Conservation (phyloP, 2,329 filamentous ascomycete species). For the Colletotrichum liriopes region DNA sequence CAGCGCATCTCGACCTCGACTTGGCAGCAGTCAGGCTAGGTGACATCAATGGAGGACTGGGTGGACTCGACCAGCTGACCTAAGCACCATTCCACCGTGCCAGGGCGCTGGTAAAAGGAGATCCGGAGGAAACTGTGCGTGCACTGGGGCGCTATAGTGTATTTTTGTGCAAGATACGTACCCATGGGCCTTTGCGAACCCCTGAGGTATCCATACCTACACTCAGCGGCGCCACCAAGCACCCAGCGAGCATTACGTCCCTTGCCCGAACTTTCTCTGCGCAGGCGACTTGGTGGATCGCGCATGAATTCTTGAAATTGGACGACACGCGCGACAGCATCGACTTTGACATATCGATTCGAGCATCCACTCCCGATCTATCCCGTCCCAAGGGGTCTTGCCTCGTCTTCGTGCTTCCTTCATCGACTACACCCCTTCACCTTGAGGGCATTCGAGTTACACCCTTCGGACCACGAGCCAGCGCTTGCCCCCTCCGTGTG, state of each 20-base stretch:
- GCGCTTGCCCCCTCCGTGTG: constrained; percentile 28
- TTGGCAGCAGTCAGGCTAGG: too few species aligned
- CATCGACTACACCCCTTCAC: constrained; percentile 1
- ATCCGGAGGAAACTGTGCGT: not conserved
- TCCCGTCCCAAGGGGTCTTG: constrained; percentile 13
- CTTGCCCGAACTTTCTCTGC: constrained; percentile 31
- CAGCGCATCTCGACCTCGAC: too few species aligned
- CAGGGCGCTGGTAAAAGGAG: too few species aligned
- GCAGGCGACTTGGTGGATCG: constrained; percentile 37
- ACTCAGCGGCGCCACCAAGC: constrained; percentile 4
- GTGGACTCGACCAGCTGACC: not conserved
- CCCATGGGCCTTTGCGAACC: not conserved
- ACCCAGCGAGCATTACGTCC: constrained; percentile 29
- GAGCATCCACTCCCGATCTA: not conserved
- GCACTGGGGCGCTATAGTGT: not conserved
- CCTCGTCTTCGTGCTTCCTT: constrained; percentile 2
- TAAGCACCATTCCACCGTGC: too few species aligned
- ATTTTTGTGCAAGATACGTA: constrained; percentile 9
- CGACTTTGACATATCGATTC: constrained; percentile 25
- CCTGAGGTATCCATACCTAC: constrained; percentile 7
- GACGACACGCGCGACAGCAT: constrained; percentile 33
- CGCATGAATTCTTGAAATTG: constrained; percentile 46
- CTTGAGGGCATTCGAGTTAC: constrained; percentile 7
- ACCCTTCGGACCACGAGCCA: constrained; percentile 6
- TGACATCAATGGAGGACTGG: too few species aligned